Evolutionary conservation across 345 rosid genomes (phyloP).

Genomic region (Citrus cavaleriei): DNA sequence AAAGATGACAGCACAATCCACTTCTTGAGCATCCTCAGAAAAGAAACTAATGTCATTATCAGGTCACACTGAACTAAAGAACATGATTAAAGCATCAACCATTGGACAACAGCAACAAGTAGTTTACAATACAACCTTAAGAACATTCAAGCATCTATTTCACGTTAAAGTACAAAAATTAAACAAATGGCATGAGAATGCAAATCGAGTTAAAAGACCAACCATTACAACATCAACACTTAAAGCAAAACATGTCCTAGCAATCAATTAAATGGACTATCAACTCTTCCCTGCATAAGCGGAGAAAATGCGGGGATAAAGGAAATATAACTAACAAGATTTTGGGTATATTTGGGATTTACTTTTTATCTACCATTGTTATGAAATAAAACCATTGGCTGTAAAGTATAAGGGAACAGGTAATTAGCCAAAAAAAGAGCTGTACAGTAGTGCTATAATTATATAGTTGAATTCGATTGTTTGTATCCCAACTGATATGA

Average conservation of each 20-base stretch:
- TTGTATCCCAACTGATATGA: too few relatives aligned
- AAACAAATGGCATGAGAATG: neutral
- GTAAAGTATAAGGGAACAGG: neutral
- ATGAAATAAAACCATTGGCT: neutral
- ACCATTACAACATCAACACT: neutral
- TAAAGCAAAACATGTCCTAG: neutral
- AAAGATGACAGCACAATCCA: neutral
- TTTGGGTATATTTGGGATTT: neutral
- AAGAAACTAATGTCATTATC: neutral
- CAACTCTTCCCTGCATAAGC: neutral
- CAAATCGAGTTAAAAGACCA: neutral
- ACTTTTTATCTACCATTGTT: neutral
- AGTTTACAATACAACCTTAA: neutral
- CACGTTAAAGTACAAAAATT: neutral
- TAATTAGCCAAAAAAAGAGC: too few relatives aligned
- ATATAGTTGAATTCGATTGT: too few relatives aligned
- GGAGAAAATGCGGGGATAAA: neutral
- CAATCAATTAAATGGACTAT: neutral
- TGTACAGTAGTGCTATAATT: too few relatives aligned
- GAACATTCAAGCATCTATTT: neutral
- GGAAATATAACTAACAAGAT: neutral
- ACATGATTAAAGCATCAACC: neutral
- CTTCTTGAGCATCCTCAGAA: neutral
- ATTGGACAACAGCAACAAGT: neutral
- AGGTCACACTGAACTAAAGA: neutral